Evolutionary conservation across 2,329 filamentous ascomycete species (phyloP), one percentile per base, ranked within the genome.

Genomic region (Didymella lethalis): DNA sequence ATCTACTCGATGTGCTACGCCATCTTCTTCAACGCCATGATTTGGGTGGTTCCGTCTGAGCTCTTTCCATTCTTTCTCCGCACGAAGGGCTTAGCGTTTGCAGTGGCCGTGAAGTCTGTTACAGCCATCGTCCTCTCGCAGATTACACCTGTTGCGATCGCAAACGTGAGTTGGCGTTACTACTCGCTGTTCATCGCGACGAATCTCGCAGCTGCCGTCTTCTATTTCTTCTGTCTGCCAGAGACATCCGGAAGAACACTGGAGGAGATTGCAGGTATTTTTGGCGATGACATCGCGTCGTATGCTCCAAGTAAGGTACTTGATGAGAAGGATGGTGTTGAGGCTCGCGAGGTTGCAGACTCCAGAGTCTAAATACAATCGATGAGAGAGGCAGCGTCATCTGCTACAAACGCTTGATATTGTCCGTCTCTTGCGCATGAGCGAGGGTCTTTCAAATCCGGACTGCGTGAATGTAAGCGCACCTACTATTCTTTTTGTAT

Each of bases 221-320:
- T 20, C 16, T 20, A 38, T 14, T 38, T 38, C n/a, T 38, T 10
- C 36, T 20, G n/a, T 20, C 36, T 38, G 7, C 36, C 36, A 8
- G 36, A 36, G 36, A 38, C n/a, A 4, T 38, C 36, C n/a, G n/a
- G n/a, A 4, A 38, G 20, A 18, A 40, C 18, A 8, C 20, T 40
- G n/a, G 36, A 20, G 18, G 36, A 40, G 36, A 40, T 20, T 10
- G n/a, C 36, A 20, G 36, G 18, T 20, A 40, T 40, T 18, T 40
- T 20, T 11, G 36, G 36, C n/a, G 36, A 47, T 47, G 40, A 52
- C 28, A 29, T 36, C 10, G 40, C 40, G 5, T 20, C 31, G 7
- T 52, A 52, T 20, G 20, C 40, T 26, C 5, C 20, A 5, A 40
- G 49, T 12, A 52, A 52, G 40, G 41, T 36, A n/a, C 28, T 52